phyloP scores from a whole-genome alignment of 768 basidiomycete genomes.

The Lactifluus piperatus region DNA sequence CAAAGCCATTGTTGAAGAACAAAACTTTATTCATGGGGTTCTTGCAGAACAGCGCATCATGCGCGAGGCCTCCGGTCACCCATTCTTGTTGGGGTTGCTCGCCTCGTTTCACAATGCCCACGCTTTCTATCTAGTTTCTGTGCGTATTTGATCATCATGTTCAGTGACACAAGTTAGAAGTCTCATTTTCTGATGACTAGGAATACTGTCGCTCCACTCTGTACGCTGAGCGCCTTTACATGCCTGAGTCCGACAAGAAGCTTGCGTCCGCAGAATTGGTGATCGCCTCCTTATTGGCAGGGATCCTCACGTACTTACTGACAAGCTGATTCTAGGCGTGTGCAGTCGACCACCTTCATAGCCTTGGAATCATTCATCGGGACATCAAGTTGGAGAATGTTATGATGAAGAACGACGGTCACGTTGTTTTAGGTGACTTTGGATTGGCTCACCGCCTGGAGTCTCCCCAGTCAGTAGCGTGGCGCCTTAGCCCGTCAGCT shows the following conservation, averaged over 20 bases:
- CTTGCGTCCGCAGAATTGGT: conserved; percentile 33
- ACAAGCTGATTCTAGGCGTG: conserved; percentile 10
- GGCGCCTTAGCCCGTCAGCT: background rate
- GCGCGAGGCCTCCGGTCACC: conserved; percentile 11
- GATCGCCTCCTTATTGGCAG: conserved; percentile 2
- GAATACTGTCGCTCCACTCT: conserved; percentile 21
- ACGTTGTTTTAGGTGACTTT: conserved; percentile 89
- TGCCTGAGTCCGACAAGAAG: conserved; percentile 13
- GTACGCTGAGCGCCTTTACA: conserved; percentile 1
- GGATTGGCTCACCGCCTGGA: conserved; percentile 33
- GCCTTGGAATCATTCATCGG: conserved; percentile 87
- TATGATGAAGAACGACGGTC: conserved; percentile 77
- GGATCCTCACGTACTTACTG: background rate
- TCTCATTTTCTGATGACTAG: conserved; percentile 4
- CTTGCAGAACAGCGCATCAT: conserved; percentile 4
- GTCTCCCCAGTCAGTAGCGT: background rate
- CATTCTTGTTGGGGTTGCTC: conserved; percentile 20
- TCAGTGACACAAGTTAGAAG: background rate
- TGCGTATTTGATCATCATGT: conserved; percentile 4
- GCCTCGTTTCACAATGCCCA: conserved; percentile 22
- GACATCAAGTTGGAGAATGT: conserved; percentile 97
- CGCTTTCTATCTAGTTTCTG: conserved; percentile 23
- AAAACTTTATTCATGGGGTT: background rate
- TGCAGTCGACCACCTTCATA: conserved; percentile 86
- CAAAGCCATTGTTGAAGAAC: conserved; percentile 10